Base-by-base conservation (phyloP, 148 eudicot genomes). In the Camellia lanceoleosa region DNA sequence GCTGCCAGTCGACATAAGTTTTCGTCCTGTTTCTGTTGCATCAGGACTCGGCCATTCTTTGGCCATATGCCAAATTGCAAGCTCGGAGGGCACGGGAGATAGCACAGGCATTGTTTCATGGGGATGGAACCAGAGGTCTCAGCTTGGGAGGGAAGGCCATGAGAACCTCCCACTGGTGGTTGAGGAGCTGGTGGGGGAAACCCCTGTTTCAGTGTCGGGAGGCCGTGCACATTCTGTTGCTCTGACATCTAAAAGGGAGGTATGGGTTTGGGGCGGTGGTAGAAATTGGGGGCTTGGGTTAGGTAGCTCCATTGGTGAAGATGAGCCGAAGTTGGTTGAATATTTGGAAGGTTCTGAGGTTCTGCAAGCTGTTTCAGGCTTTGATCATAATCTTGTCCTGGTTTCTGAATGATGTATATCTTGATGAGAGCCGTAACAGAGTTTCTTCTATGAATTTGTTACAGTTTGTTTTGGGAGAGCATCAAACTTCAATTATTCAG, bases 181-280 rank as follows among this genome's bases (percentile, higher is more conserved):
- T 44, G 91, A 85, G 60, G 87, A 87, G 75, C 80, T 93, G 54
- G 68, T 46, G 38, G 90, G 82, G 66, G 96, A 85, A 80, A 68
- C 42, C 30, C 92, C 92, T 5, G 58, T 70, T 41, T 79, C 88
- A 2, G 82, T 93, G 44, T 90, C 91, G 16, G 93, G 93, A 49
- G 97, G 98, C 20, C 89, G 98, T 38, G 97, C 82, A 60, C 98
- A 95, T 86, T 90, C 98, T 23, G 71, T 92, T 56, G 92, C 91
- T 75, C 78, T 93, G 18, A 93, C 93, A 19, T 78, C 80, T 5
- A 75, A 83, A 11, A 83, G 90, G 20, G 89, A 92, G 85, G 73
- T 93, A 44, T 93, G 91, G 94, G 83, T 74, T 80, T 95, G 98
- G 98, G 98, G 97, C 69, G 89, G 96, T 72, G 98, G 97, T 83